Conservation (phyloP, 768 basidiomycete species). For the Mrakia gelida region DNA sequence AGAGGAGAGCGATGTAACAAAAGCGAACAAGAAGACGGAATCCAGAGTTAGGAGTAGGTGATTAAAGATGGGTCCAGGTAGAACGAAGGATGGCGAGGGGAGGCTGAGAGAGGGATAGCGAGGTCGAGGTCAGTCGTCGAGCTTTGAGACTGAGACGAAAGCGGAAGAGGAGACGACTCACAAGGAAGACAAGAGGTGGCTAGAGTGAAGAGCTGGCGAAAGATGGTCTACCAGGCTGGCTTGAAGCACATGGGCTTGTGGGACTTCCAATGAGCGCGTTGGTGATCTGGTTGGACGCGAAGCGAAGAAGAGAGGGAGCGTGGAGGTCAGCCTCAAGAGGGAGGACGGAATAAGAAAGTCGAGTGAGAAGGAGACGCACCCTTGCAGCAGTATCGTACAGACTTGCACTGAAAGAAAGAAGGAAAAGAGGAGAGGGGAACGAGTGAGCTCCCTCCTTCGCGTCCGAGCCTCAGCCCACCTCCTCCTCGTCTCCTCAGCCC, state of each 20-base stretch:
- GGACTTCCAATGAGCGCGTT: constrained; percentile 1
- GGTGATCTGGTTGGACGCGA: background rate
- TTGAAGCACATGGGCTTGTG: constrained; percentile 10
- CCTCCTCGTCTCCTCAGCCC: background rate
- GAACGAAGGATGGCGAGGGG: background rate
- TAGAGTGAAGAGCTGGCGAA: background rate
- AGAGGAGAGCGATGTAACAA: background rate
- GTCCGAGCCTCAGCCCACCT: background rate
- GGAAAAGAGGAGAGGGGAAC: background rate
- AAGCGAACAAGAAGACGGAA: background rate
- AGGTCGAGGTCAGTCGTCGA: no score
- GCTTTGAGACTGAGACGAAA: background rate
- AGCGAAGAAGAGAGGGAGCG: background rate
- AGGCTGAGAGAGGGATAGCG: background rate
- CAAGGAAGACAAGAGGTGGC: background rate
- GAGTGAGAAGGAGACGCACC: background rate
- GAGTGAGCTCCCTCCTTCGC: background rate
- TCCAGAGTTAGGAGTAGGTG: background rate
- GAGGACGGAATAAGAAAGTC: background rate
- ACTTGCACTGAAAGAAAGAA: background rate
- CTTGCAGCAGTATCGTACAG: constrained; percentile 14
- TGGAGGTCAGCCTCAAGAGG: background rate
- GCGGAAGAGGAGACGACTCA: background rate
- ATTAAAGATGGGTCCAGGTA: background rate
- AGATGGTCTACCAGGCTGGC: background rate